Percentiles rank a stretch among this genome's conserved stretches.
phyloP scores from a whole-genome alignment of 176 grass and related monocot genomes.

The Triticum turgidum region DNA sequence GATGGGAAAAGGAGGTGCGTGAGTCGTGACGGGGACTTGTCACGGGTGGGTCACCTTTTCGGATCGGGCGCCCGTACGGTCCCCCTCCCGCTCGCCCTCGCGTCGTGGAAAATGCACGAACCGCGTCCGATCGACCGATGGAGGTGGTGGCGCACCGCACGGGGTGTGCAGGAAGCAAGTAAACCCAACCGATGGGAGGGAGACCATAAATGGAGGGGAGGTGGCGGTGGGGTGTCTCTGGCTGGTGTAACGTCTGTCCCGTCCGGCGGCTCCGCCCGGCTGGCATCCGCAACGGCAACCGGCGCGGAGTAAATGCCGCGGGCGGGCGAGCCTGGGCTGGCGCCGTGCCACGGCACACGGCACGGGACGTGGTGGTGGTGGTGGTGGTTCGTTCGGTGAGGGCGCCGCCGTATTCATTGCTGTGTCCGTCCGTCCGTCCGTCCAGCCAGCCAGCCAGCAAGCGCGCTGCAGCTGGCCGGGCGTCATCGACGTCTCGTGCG shows the following conservation, averaged over 20 bases:
- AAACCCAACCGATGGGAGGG: too few species aligned
- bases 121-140: background rate
- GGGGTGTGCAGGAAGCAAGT: too few species aligned
- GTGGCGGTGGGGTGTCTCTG: background rate
- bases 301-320: background rate
- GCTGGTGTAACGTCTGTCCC: constrained; percentile 33
- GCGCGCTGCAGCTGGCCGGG: background rate
- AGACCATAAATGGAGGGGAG: background rate
- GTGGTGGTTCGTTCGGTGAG: background rate
- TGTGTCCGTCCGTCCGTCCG: background rate
- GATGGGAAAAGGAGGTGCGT: background rate
- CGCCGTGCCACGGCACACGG: background rate
- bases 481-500: background rate
- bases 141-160: too few species aligned
- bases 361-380: background rate
- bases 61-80: constrained; percentile 3
- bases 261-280: background rate
- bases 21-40: constrained; percentile 40
- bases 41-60: constrained; percentile 30
- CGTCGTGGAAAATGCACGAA: background rate
- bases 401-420: background rate
- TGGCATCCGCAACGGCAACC: background rate
- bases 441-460: too few species aligned
- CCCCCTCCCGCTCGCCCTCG: background rate
- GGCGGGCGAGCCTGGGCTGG: background rate